Evolutionary conservation across 768 basidiomycete genomes (phyloP), one percentile per base, ranked within the genome.

Genomic region (Kwoniella bestiolae): DNA sequence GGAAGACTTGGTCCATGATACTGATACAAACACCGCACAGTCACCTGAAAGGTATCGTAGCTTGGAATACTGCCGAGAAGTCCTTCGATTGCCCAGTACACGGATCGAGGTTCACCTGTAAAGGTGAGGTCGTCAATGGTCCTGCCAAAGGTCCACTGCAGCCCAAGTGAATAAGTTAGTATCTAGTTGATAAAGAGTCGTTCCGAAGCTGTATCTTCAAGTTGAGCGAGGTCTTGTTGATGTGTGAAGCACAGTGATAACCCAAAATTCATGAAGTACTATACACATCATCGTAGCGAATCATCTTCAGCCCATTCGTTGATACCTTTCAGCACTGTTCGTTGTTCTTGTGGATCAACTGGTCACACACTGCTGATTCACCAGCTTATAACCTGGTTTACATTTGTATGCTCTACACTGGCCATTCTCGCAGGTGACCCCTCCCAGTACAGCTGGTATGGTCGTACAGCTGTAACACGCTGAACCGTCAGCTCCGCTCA

Each of bases 41-140:
- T 12, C 69, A 70, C 44, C 25, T 70, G 57, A 67, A 70, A 49
- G 69, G 69, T 16, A 70, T 70, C 35, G 69, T 70, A 14, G 66
- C 64, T 3, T 70, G 69, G 69, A 70, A 70, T 51, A 35, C 31
- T 31, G 52, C 35, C 14, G 69, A 70, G 45, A 70, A 70, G 35
- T 63, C 65, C 5, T 70, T 67, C 53, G 69, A 70, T 31, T 70
- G 69, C 32, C 69, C 69, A n/a, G 66, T 70, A 25, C 69, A 70
- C 46, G 69, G 65, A 50, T 70, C 69, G 3, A 46, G 69, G 45
- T 70, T 70, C 55, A 64, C 69, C 32, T 70, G 66, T 35, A 70
- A 67, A 49, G 69, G 69, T 50, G 60, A 70, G 32, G 61, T 70
- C 3, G 45, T 70, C 45, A 70, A 67, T 49, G 69, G 69, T 26